Evolutionary conservation across 2,329 filamentous ascomycete genomes (phyloP), one percentile per base, ranked within the genome.

Genomic region (Colletotrichum coccodes): DNA sequence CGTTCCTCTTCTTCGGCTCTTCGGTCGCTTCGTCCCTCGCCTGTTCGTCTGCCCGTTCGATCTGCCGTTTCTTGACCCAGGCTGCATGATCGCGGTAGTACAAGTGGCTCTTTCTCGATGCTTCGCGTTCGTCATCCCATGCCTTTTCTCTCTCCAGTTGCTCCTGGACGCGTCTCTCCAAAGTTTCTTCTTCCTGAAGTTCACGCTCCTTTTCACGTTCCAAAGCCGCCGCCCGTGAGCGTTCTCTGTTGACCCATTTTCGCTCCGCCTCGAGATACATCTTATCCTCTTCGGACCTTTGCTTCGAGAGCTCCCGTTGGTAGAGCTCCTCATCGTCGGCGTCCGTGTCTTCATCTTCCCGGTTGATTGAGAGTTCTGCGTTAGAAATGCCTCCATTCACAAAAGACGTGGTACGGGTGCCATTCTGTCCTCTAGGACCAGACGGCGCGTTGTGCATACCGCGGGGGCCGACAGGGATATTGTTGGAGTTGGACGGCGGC

Each of bases 71-170:
- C 21, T 94, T 90, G 66, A 92, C 90, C 94, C 95, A 99, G 26
- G 90, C 87, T 46, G 91, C 92, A 57, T 92, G 92, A 74, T 99
- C 95, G 56, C 91, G 87, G 81, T 98, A 98, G 83, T 98, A 99
- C 44, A 92, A 87, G 70, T 94, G 90, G 3, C 84, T 82, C 79
- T 94, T 94, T 28, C 91, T 87, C 21, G 85, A 85, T 7, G 89
- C 87, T 80, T 98, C 95, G n/a, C 87, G 83, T 73, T 97, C 94
- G 74, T 99, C 96, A 73, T 98, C 92, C 89, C 94, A 98, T n/a
- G 91, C 89, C 76, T 84, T 84, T 66, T 87, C 85, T 42, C 82
- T 78, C 52, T 86, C 86, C 14, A 97, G 85, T 64, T 92, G 88
- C 74, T 93, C 90, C 8, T 92, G 88, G 80, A 92, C 90, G 56